phyloP scores from a whole-genome alignment of 2,329 filamentous ascomycete genomes.

The Madurella fahalii region DNA sequence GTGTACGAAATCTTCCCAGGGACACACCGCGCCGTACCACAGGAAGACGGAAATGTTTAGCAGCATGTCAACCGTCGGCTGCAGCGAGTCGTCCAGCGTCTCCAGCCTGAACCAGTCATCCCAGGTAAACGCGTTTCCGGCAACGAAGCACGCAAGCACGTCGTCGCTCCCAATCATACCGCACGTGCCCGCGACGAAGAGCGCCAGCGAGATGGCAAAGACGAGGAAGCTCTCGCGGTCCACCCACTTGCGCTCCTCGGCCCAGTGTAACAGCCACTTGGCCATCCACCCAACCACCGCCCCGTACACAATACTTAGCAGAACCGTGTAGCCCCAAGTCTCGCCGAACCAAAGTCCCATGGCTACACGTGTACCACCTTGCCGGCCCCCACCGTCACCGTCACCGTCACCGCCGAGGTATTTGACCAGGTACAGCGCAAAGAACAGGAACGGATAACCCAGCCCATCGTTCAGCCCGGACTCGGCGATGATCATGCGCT shows the following conservation, averaged over 20 bases:
- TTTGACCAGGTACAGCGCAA: conserved; percentile 79
- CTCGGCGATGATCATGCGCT: conserved; percentile 77
- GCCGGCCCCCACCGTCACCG: conserved; percentile 53
- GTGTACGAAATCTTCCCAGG: conserved; percentile 66
- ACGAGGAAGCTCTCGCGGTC: conserved; percentile 85
- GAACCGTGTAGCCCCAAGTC: conserved; percentile 78
- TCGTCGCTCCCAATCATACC: conserved; percentile 87
- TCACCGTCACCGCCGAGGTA: conserved; percentile 59
- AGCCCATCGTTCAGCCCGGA: conserved; percentile 86
- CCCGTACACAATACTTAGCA: conserved; percentile 75
- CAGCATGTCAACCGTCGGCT: conserved; percentile 91
- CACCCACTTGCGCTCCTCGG: conserved; percentile 74
- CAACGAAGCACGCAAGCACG: conserved; percentile 86
- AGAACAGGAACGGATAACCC: conserved; percentile 83
- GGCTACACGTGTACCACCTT: conserved; percentile 62
- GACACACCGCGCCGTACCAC: conserved; percentile 84
- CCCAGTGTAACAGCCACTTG: conserved; percentile 78
- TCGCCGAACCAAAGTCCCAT: conserved; percentile 81
- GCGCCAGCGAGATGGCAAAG: conserved; percentile 76
- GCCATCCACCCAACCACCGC: conserved; percentile 74
- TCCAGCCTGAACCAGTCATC: conserved; percentile 89
- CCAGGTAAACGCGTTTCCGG: conserved; percentile 86
- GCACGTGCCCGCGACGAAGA: conserved; percentile 84
- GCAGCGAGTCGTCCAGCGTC: conserved; percentile 85
- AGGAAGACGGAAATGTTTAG: conserved; percentile 85